Conservation (phyloP, 768 basidiomycete genomes). For the Cystobasidium onofrii region DNA sequence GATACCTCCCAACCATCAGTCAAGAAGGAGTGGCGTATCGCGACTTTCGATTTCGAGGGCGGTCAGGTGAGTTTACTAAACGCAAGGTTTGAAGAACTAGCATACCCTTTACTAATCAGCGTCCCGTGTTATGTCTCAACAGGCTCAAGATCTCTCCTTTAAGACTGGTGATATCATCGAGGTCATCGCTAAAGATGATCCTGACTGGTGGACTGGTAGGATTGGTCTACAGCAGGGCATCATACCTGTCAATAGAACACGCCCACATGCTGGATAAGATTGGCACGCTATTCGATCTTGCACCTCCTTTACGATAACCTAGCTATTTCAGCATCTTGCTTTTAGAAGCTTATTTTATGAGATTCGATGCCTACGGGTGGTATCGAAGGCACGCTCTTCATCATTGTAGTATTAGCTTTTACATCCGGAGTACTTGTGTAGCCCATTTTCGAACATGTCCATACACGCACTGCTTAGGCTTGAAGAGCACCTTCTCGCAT, state of each 20-base stretch:
- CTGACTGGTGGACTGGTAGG: conserved; percentile 15
- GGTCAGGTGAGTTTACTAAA: conserved; percentile 17
- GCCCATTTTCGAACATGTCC: neutral
- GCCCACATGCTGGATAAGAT: neutral
- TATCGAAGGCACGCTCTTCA: too few relatives aligned
- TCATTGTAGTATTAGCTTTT: too few relatives aligned
- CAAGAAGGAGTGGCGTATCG: neutral
- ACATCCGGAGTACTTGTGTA: too few relatives aligned
- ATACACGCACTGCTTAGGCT: neutral
- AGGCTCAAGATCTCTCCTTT: conserved; percentile 23
- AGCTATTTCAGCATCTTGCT: too few relatives aligned
- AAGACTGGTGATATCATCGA: conserved; percentile 28
- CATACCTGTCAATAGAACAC: conserved; percentile 23
- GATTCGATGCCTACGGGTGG: too few relatives aligned
- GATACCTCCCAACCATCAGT: neutral
- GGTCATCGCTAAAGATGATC: conserved; percentile 15
- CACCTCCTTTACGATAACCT: too few relatives aligned
- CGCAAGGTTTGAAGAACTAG: too few relatives aligned
- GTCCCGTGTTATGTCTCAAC: neutral
- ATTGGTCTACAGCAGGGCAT: conserved; percentile 13
- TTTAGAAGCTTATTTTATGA: too few relatives aligned
- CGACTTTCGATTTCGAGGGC: conserved; percentile 22
- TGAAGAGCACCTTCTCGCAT: too few relatives aligned
- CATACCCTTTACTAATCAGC: too few relatives aligned
- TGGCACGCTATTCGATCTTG: too few relatives aligned